Percentiles rank a stretch among this genome's conserved stretches.
Evolutionary conservation across 129 eudicot species (phyloP).

Genomic region (Erigeron canadensis): DNA sequence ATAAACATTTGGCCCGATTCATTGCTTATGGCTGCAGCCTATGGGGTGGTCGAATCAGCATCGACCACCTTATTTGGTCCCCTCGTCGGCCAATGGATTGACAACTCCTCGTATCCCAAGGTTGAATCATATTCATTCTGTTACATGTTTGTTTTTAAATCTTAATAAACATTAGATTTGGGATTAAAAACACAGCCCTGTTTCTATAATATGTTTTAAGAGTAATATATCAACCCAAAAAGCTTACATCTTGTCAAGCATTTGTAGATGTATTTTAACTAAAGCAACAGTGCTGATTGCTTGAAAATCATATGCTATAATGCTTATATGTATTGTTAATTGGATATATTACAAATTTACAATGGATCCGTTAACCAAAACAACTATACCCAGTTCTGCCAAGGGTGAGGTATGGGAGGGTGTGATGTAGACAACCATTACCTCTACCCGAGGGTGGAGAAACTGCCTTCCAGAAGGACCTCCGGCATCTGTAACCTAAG

Average conservation of each 20-base stretch:
- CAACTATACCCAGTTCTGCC: too few relatives aligned
- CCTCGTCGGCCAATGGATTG: slow-evolving; percentile 68
- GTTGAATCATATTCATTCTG: slow-evolving; percentile 28
- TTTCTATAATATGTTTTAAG: neutral
- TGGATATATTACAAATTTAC: neutral
- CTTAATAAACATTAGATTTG: neutral
- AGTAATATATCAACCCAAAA: neutral
- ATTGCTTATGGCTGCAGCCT: slow-evolving; percentile 78
- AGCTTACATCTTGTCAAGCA: too few relatives aligned
- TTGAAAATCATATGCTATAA: neutral
- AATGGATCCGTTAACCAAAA: neutral
- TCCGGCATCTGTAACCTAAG: too few relatives aligned
- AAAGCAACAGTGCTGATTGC: neutral
- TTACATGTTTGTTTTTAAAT: neutral
- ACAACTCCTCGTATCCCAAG: slow-evolving; percentile 72
- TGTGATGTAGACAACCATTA: too few relatives aligned
- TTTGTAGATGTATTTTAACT: neutral
- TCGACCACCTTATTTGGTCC: slow-evolving; percentile 85
- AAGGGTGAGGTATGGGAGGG: too few relatives aligned
- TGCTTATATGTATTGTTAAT: neutral
- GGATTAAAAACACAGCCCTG: too few relatives aligned
- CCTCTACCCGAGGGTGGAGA: too few relatives aligned
- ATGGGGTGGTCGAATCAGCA: slow-evolving; percentile 82
- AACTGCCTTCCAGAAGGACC: too few relatives aligned
- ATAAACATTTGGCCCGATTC: slow-evolving; percentile 89